phyloP scores from a whole-genome alignment of 2,329 filamentous ascomycete species.

The Lachnellula suecica region DNA sequence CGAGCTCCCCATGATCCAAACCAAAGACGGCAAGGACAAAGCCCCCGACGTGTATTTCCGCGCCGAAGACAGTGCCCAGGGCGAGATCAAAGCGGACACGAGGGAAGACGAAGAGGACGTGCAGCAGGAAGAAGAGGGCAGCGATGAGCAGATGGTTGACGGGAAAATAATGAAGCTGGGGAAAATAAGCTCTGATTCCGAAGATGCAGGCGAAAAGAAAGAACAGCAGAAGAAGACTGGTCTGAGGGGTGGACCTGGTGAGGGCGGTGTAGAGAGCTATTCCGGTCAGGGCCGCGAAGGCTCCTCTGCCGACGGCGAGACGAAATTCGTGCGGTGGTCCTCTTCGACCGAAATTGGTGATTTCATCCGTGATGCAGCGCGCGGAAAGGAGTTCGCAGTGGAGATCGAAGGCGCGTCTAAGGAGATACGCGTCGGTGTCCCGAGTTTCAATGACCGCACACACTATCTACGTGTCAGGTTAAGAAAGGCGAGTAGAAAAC shows the following conservation, averaged over 20 bases:
- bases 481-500: constrained; percentile 66
- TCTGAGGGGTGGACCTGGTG: constrained; percentile 46
- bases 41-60: constrained; percentile 76
- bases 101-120: constrained; percentile 36
- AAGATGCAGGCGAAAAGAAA: constrained; percentile 35
- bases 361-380: constrained; percentile 86
- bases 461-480: constrained; percentile 80
- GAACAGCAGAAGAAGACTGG: constrained; percentile 38
- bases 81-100: constrained; percentile 43
- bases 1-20: constrained; percentile 67
- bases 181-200: constrained; percentile 28
- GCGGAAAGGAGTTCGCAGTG: constrained; percentile 81
- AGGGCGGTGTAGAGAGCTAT: constrained; percentile 67
- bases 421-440: constrained; percentile 77
- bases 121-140: constrained; percentile 38
- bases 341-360: constrained; percentile 88
- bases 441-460: constrained; percentile 86
- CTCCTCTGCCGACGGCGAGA: constrained; percentile 5
- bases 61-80: constrained; percentile 71
- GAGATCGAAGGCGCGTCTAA: constrained; percentile 70
- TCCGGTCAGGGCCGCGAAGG: constrained; percentile 66
- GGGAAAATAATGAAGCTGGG: constrained; percentile 40
- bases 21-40: constrained; percentile 63
- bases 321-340: constrained; percentile 83
- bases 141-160: constrained; percentile 49